These are phyloP conservation scores for Gilbertella persicaria DNA, from an alignment of 371 early-diverging fungal species.

Conservation along the genomic window DNA sequence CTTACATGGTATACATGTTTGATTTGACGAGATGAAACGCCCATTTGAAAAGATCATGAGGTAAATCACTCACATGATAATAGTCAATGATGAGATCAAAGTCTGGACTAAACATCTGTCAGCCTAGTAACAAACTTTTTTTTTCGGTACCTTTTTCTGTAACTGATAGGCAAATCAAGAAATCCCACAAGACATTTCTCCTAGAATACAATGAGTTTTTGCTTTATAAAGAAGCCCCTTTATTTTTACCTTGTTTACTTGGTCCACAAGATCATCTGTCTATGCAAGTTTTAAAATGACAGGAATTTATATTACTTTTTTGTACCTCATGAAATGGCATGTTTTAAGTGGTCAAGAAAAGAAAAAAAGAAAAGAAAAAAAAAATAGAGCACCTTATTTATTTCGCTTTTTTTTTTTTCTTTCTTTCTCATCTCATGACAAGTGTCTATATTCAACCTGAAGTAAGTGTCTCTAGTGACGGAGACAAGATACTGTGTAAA, in stretches of 20 bases:
- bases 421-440: conserved; percentile 9
- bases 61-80: conserved; percentile 45
- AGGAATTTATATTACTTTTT: background rate
- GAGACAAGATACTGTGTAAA: conserved; percentile 49
- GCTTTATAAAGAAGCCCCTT: too few species aligned
- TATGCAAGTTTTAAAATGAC: too few species aligned
- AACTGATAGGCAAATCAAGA: conserved; percentile 30
- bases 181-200: conserved; percentile 30
- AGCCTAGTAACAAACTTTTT: background rate
- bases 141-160: conserved; percentile 7
- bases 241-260: too few species aligned
- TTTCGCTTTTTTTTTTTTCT: background rate
- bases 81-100: conserved; percentile 40
- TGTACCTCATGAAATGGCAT: conserved; percentile 27
- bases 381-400: background rate
- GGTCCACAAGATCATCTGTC: too few species aligned
- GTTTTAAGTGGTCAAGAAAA: conserved; percentile 16
- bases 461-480: conserved; percentile 25
- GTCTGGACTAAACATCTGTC: conserved; percentile 7
- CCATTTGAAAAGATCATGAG: conserved; percentile 43
- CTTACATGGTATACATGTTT: conserved; percentile 59
- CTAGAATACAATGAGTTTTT: conserved; percentile 16
- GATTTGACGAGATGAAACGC: conserved; percentile 53
- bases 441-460: conserved; percentile 21
- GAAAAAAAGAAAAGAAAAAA: background rate